phyloP scores from a whole-genome alignment of 768 basidiomycete species.

The Lactarius quietus region DNA sequence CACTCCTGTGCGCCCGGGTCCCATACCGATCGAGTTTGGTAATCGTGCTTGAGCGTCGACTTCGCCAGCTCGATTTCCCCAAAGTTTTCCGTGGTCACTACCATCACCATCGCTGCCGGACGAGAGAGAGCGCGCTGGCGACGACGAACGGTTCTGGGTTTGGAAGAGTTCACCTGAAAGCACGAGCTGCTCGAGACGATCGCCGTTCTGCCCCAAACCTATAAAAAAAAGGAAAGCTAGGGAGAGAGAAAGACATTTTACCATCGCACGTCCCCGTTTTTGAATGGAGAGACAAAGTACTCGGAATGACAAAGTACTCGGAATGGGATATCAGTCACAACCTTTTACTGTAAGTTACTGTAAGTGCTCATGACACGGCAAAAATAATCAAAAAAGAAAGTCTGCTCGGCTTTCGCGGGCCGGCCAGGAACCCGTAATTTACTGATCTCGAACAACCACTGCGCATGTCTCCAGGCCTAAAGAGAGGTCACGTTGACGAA shows the following conservation, averaged over 20 bases:
- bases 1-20: constrained; percentile 81
- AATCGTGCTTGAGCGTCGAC: constrained; percentile 41
- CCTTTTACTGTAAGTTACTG: too few species aligned
- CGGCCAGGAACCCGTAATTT: not conserved
- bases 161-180: constrained; percentile 77
- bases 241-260: not conserved
- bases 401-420: not conserved
- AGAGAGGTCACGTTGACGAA: constrained; percentile 1
- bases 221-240: constrained; percentile 7
- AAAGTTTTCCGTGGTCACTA: constrained; percentile 46
- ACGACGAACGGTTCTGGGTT: constrained; percentile 48
- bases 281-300: not conserved
- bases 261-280: constrained; percentile 9
- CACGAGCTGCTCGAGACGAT: constrained; percentile 58
- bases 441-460: not conserved
- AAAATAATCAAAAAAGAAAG: not conserved
- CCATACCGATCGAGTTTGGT: constrained; percentile 74
- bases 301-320: not conserved
- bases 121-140: constrained; percentile 61
- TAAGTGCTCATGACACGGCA: not conserved
- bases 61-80: constrained; percentile 26
- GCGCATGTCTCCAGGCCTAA: constrained; percentile 11
- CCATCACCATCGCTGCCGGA: constrained; percentile 49
- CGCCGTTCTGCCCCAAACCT: constrained; percentile 21
- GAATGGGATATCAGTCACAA: too few species aligned